Evolutionary conservation across 1,139 yeast species (phyloP).

Genomic region (Geotrichum fermentans): DNA sequence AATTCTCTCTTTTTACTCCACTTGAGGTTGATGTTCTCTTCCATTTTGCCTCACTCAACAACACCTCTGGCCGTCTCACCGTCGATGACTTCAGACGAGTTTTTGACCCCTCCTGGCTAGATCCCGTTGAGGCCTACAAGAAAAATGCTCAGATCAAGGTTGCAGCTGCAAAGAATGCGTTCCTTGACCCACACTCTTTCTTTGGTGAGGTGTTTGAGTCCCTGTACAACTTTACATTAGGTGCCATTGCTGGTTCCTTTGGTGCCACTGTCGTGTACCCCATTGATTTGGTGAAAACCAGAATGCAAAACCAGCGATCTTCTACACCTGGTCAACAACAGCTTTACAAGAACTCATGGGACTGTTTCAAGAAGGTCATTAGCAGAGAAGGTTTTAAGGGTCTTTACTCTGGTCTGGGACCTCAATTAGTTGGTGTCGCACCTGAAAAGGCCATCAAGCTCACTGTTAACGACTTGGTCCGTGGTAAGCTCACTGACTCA

Average conservation of each 20-base stretch:
- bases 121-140: conserved; percentile 36
- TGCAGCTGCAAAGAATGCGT: conserved; percentile 43
- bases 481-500: conserved; percentile 60
- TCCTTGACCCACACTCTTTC: conserved; percentile 38
- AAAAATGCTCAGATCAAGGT: conserved; percentile 35
- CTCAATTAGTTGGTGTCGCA: conserved; percentile 94
- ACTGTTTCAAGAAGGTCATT: conserved; percentile 77
- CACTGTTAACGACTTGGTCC: conserved; percentile 85
- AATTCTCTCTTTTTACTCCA: conserved; percentile 44
- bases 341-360: conserved; percentile 72
- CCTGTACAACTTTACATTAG: conserved; percentile 78
- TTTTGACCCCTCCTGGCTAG: conserved; percentile 45
- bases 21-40: conserved; percentile 43
- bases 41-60: conserved; percentile 41
- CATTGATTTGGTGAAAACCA: conserved; percentile 89
- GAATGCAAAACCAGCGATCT: conserved; percentile 94
- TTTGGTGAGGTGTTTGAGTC: conserved; percentile 63
- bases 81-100: conserved; percentile 41
- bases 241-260: conserved; percentile 94
- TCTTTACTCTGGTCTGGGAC: conserved; percentile 89
- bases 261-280: conserved; percentile 99
- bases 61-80: conserved; percentile 37
- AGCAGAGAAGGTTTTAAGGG: conserved; percentile 78
- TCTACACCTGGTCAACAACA: conserved; percentile 48
- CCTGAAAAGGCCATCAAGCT: conserved; percentile 97